Conservation (phyloP, 2,329 filamentous ascomycete genomes). For the Arthrobotrys entomopaga region DNA sequence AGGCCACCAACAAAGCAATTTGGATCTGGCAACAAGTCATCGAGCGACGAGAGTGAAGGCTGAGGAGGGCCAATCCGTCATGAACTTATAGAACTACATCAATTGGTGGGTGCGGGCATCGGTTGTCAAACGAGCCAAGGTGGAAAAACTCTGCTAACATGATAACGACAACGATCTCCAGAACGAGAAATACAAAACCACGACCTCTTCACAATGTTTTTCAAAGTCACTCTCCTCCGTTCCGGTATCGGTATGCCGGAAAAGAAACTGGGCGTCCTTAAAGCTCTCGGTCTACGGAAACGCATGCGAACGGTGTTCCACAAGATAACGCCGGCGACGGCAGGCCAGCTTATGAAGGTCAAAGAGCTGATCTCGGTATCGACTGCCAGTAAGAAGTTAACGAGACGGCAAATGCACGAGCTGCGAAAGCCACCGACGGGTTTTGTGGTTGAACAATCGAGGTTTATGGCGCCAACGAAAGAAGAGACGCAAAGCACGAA, state of each 20-base stretch:
- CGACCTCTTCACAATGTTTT: slow-evolving; percentile 70
- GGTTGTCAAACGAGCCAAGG: neutral
- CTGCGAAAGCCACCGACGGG: slow-evolving; percentile 79
- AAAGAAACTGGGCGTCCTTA: slow-evolving; percentile 81
- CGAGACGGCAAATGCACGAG: slow-evolving; percentile 74
- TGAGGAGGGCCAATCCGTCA: neutral
- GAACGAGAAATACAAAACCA: slow-evolving; percentile 34
- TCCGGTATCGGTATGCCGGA: slow-evolving; percentile 87
- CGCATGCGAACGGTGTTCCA: slow-evolving; percentile 90
- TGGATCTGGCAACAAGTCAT: slow-evolving; percentile 4
- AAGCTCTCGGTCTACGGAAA: slow-evolving; percentile 84
- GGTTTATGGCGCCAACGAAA: slow-evolving; percentile 27
- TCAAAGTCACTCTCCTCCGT: slow-evolving; percentile 89
- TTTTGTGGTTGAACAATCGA: slow-evolving; percentile 77
- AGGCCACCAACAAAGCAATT: neutral
- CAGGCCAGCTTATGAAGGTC: slow-evolving; percentile 91
- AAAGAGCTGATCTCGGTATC: slow-evolving; percentile 88
- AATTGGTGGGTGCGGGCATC: slow-evolving; percentile 6
- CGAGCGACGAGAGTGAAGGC: neutral
- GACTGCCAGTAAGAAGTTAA: slow-evolving; percentile 76
- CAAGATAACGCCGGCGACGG: slow-evolving; percentile 80
- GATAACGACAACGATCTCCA: neutral
- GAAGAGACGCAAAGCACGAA: neutral
- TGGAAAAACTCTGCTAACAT: slow-evolving; percentile 15
- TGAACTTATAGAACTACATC: slow-evolving; percentile 31